Conservation (phyloP, 2,329 filamentous ascomycete species). For the Epichloe brachyelytri region DNA sequence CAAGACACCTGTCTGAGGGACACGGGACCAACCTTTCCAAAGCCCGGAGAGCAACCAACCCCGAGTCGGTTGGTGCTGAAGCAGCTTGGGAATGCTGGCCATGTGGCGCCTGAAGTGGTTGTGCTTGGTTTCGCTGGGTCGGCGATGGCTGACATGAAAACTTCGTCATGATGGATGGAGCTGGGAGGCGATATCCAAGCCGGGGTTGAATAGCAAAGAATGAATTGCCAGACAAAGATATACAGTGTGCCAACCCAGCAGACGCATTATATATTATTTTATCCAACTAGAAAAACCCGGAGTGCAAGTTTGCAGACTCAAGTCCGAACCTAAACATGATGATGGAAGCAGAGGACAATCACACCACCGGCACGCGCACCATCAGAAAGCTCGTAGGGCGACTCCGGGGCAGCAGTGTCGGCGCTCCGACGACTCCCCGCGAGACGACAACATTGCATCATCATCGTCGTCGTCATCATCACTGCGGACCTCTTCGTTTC, state of each 20-base stretch:
- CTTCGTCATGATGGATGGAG: neutral
- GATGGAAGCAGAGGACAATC: neutral
- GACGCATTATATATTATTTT: neutral
- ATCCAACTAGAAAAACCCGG: too few relatives aligned
- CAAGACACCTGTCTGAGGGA: too few relatives aligned
- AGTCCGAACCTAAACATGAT: neutral
- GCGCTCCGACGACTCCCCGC: neutral
- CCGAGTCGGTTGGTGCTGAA: too few relatives aligned
- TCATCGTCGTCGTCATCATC: neutral
- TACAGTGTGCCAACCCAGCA: neutral
- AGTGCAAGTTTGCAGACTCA: neutral
- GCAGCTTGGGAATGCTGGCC: neutral
- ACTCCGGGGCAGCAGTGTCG: conserved; percentile 6
- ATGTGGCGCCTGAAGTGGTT: neutral
- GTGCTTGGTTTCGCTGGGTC: neutral
- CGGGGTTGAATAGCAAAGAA: neutral
- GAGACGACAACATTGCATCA: neutral
- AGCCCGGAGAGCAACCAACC: too few relatives aligned
- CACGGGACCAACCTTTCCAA: too few relatives aligned
- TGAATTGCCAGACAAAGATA: neutral
- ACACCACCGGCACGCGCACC: neutral
- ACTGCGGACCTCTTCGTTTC: neutral
- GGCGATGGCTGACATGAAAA: neutral
- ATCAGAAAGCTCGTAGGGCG: conserved; percentile 8
- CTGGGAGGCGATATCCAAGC: neutral